A percentile compares a stretch with the other conserved stretches of the same genome.
Conservation (phyloP, 129 eudicot species). For the Pittosporum tobira region DNA sequence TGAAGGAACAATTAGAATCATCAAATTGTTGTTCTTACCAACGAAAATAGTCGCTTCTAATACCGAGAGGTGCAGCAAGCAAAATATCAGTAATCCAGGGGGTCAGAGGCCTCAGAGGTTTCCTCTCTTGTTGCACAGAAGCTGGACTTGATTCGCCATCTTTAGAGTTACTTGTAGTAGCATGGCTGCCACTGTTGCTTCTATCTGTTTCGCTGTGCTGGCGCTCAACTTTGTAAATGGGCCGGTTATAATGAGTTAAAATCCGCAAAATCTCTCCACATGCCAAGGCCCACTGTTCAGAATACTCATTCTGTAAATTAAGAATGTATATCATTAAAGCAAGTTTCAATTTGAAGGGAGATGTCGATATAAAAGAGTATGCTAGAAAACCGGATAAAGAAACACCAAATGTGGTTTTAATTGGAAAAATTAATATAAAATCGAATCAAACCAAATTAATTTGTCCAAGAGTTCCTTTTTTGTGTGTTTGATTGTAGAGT, state of each 20-base stretch:
- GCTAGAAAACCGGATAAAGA: background rate
- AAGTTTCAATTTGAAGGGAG: background rate
- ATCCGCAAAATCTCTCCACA: constrained; percentile 92
- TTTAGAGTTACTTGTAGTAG: constrained; percentile 54
- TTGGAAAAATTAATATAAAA: background rate
- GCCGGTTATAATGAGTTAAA: constrained; percentile 90
- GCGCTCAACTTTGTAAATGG: constrained; percentile 69
- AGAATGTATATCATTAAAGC: background rate
- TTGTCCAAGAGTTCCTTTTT: background rate
- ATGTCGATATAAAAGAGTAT: background rate
- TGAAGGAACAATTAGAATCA: background rate
- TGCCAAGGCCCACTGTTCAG: constrained; percentile 98
- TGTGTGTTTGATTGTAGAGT: too few species aligned
- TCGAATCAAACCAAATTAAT: too few species aligned
- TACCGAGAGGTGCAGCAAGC: constrained; percentile 94
- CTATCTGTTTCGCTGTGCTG: constrained; percentile 44
- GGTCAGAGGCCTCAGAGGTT: constrained; percentile 80
- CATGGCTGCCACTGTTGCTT: constrained; percentile 59
- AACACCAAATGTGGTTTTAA: background rate
- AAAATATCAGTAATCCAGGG: constrained; percentile 97
- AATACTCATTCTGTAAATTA: constrained; percentile 73
- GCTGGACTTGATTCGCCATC: constrained; percentile 31
- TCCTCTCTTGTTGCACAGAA: constrained; percentile 53
- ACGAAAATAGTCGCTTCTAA: constrained; percentile 93
- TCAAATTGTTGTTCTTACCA: constrained; percentile 40